A percentile compares a stretch with the other conserved stretches of the same genome.
phyloP scores from a whole-genome alignment of 768 basidiomycete genomes.

The Lentinula guzmanii region DNA sequence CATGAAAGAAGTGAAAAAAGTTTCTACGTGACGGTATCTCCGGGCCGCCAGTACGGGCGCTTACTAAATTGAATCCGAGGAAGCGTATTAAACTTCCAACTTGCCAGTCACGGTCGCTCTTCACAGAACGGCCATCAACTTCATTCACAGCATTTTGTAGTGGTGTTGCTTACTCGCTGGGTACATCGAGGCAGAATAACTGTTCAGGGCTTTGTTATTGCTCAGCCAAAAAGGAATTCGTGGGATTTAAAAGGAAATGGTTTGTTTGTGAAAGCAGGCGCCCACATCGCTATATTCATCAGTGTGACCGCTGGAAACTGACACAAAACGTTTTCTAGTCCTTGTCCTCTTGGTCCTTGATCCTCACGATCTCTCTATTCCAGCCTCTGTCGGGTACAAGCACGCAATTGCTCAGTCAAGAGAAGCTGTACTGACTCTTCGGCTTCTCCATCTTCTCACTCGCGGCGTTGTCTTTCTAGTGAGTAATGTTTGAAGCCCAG shows the following conservation, averaged over 20 bases:
- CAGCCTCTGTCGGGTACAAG: not conserved
- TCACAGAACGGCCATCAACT: not conserved
- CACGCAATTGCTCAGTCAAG: not conserved
- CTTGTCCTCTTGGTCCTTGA: not conserved
- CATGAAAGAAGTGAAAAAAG: not conserved
- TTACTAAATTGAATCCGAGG: not conserved
- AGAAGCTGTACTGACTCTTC: not conserved
- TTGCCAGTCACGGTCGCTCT: not conserved
- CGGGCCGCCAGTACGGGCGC: not conserved
- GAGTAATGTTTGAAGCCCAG: not conserved
- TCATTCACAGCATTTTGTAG: not conserved
- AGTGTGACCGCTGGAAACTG: constrained; percentile 5
- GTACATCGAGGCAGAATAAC: not conserved
- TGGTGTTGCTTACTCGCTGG: not conserved
- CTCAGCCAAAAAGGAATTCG: not conserved
- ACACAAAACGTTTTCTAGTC: not conserved
- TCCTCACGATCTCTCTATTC: not conserved
- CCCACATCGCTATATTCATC: constrained; percentile 3
- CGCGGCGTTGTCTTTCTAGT: not conserved
- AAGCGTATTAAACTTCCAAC: not conserved
- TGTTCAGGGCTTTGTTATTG: not conserved
- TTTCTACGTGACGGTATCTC: not conserved
- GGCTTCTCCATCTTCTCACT: not conserved
- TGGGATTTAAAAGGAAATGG: constrained; percentile 1
- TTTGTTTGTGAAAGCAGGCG: constrained; percentile 1